Evolutionary conservation across 306 rosid species (phyloP).

Genomic region (Adenanthera pavonina): DNA sequence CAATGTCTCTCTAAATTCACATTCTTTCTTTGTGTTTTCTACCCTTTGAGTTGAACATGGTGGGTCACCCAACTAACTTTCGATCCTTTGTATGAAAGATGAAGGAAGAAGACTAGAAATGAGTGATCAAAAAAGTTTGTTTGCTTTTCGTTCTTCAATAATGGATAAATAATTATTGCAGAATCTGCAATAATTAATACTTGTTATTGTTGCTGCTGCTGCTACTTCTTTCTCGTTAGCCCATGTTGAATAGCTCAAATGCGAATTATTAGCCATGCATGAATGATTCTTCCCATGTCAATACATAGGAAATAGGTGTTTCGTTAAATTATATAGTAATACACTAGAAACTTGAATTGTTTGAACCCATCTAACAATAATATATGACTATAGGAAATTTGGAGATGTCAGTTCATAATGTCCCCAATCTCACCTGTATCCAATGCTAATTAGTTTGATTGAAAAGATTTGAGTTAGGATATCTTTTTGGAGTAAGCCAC

Average conservation of each 20-base stretch:
- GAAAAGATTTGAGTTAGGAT: conserved; percentile 7
- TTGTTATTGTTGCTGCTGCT: not conserved
- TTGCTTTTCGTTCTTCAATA: not conserved
- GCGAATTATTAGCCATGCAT: not conserved
- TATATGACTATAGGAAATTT: conserved; percentile 13
- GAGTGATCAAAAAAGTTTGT: not conserved
- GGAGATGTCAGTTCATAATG: not conserved
- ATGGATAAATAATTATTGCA: not conserved
- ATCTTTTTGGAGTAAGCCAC: too few species aligned
- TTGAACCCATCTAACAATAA: not conserved
- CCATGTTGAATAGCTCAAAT: not conserved
- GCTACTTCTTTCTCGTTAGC: not conserved
- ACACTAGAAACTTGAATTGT: not conserved
- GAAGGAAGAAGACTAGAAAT: not conserved
- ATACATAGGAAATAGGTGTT: not conserved
- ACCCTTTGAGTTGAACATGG: conserved; percentile 1
- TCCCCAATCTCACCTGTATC: not conserved
- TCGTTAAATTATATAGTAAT: not conserved
- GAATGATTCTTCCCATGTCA: not conserved
- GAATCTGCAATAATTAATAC: too few species aligned
- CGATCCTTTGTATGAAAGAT: not conserved
- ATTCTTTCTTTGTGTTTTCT: not conserved
- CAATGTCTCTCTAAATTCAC: not conserved
- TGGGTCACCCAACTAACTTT: not conserved
- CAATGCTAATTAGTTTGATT: not conserved